These are phyloP conservation scores for Gryganskiella cystojenkinii DNA, from an alignment of 192 early-diverging fungal genomes.

Conservation along the genomic window DNA sequence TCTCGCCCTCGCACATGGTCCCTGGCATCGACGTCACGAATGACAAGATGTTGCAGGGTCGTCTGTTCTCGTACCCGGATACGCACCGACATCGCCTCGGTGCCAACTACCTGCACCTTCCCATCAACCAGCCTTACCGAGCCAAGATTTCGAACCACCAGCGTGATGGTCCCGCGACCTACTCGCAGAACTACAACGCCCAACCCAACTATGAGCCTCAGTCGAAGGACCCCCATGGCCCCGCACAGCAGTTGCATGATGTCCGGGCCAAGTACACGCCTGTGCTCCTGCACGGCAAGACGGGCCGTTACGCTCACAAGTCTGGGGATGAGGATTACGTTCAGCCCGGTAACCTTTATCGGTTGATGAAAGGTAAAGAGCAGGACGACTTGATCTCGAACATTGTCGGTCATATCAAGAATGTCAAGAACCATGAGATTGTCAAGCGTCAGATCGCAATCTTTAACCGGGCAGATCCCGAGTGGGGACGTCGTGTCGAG, in stretches of 20 bases:
- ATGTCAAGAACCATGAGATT: constrained; percentile 69
- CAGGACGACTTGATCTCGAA: constrained; percentile 70
- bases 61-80: constrained; percentile 87
- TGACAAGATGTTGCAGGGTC: constrained; percentile 88
- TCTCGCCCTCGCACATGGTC: constrained; percentile 81
- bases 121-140: constrained; percentile 80
- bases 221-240: constrained; percentile 59
- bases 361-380: constrained; percentile 69
- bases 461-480: constrained; percentile 80
- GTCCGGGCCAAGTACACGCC: constrained; percentile 60
- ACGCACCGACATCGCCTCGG: constrained; percentile 90
- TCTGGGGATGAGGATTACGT: constrained; percentile 72
- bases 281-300: constrained; percentile 59
- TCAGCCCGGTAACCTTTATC: constrained; percentile 74
- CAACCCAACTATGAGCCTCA: constrained; percentile 84
- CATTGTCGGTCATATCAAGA: constrained; percentile 70
- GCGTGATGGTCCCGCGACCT: constrained; percentile 76
- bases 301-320: constrained; percentile 70
- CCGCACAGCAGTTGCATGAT: constrained; percentile 68
- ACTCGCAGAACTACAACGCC: constrained; percentile 68
- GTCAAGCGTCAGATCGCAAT: constrained; percentile 74
- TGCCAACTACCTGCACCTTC: constrained; percentile 82
- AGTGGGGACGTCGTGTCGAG: constrained; percentile 78
- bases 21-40: constrained; percentile 83
- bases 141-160: constrained; percentile 73